Percentiles rank a stretch among this genome's conserved stretches.
Evolutionary conservation across 768 basidiomycete genomes (phyloP).

Genomic region (Scleroderma citrinum): DNA sequence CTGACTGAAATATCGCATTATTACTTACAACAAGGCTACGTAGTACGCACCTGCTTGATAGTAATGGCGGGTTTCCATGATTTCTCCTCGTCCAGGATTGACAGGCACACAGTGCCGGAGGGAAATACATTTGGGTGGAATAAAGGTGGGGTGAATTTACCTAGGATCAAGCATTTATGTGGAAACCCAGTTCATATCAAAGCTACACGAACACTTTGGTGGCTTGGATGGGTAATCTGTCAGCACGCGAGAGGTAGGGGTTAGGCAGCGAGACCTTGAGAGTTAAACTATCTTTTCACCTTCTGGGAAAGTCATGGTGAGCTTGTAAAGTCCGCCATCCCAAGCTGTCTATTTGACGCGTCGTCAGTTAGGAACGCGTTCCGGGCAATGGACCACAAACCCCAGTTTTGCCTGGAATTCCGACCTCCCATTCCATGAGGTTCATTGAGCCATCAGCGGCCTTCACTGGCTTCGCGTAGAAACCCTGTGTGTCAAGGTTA

Average conservation of each 20-base stretch:
- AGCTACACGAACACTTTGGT: constrained; percentile 68
- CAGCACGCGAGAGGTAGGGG: constrained; percentile 8
- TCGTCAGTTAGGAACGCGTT: constrained; percentile 9
- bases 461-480: constrained; percentile 93
- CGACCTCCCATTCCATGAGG: constrained; percentile 97
- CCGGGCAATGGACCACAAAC: constrained; percentile 44
- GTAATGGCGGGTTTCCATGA: constrained; percentile 99
- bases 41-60: constrained; percentile 79
- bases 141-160: constrained; percentile 93
- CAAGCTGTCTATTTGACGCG: constrained; percentile 71
- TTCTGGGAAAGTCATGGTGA: constrained; percentile 94
- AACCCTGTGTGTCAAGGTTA: constrained; percentile 56
- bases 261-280: neutral
- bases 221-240: constrained; percentile 93
- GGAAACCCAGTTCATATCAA: neutral
- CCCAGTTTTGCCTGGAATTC: constrained; percentile 87
- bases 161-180: constrained; percentile 35
- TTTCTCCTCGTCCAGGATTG: constrained; percentile 98
- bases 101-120: constrained; percentile 96
- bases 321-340: constrained; percentile 95
- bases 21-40: neutral
- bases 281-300: constrained; percentile 40
- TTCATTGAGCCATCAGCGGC: constrained; percentile 90
- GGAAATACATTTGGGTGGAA: constrained; percentile 99
- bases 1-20: constrained; percentile 35